These are phyloP conservation scores for Buddleja alternifolia DNA, from an alignment of 257 asterid species.

Conservation along the genomic window DNA sequence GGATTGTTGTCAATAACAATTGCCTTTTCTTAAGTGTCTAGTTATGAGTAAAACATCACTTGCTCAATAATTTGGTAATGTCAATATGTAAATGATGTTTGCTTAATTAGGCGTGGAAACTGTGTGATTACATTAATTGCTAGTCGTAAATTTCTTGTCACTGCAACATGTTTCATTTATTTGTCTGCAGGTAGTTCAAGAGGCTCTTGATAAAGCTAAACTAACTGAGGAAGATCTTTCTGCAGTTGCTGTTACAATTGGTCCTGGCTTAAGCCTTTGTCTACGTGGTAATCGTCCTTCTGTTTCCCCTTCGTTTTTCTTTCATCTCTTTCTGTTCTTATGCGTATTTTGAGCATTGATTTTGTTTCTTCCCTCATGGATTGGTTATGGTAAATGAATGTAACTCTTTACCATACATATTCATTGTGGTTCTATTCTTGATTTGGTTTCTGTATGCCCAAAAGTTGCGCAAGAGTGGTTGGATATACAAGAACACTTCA, in stretches of 20 bases:
- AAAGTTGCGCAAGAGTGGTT: background rate
- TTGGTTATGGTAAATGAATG: background rate
- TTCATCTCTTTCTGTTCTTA: background rate
- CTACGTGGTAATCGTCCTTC: conserved; percentile 67
- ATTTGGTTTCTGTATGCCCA: background rate
- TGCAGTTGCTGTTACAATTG: conserved; percentile 98
- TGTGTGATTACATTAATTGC: background rate
- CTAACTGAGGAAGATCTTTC: conserved; percentile 80
- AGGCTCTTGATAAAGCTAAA: conserved; percentile 86
- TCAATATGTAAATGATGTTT: background rate
- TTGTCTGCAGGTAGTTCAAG: conserved; percentile 86
- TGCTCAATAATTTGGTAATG: background rate
- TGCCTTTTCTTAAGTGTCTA: background rate
- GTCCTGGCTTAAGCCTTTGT: conserved; percentile 99
- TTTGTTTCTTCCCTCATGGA: conserved; percentile 6
- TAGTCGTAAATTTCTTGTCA: background rate
- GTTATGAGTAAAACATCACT: background rate
- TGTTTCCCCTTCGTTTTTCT: conserved; percentile 12
- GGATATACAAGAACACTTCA: background rate
- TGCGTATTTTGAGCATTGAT: background rate
- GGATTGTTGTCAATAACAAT: too few species aligned
- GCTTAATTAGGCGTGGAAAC: background rate
- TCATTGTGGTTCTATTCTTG: background rate
- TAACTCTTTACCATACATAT: background rate
- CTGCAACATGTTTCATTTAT: conserved; percentile 1